Evolutionary conservation across 805 yeast genomes (phyloP).

Genomic region (Jamesozyma jinghongensis): DNA sequence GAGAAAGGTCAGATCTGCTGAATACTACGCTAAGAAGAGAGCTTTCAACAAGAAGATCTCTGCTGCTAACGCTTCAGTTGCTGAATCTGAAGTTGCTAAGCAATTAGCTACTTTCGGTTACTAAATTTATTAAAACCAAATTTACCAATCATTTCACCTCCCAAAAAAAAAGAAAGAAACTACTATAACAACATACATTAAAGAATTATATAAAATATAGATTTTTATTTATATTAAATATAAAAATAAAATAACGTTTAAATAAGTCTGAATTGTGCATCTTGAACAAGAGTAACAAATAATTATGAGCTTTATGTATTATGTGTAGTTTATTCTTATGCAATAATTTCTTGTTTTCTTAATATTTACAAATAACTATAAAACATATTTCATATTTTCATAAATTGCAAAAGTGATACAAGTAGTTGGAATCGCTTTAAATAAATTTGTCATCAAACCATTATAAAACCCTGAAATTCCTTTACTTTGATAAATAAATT

Average conservation of each 20-base stretch:
- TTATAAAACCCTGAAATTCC: slow-evolving; percentile 70
- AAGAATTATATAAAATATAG: too few relatives aligned
- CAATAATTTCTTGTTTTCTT: too few relatives aligned
- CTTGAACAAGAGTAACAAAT: background rate
- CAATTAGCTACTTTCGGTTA: slow-evolving; percentile 96
- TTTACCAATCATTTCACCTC: too few relatives aligned
- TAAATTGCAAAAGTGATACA: slow-evolving; percentile 83
- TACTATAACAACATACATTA: too few relatives aligned
- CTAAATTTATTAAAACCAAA: slow-evolving; percentile 40
- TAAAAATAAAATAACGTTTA: background rate
- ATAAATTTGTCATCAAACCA: slow-evolving; percentile 68
- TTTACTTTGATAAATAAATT: slow-evolving; percentile 37
- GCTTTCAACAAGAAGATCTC: slow-evolving; percentile 88
- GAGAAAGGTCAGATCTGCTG: slow-evolving; percentile 98
- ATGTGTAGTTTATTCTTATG: too few relatives aligned
- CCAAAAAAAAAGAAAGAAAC: too few relatives aligned
- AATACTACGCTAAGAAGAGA: slow-evolving; percentile 97
- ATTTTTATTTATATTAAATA: too few relatives aligned
- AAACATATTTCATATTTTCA: slow-evolving; percentile 43
- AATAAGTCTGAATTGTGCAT: background rate
- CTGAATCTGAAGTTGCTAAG: slow-evolving; percentile 83
- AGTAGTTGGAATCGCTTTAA: slow-evolving; percentile 87
- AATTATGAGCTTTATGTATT: too few relatives aligned
- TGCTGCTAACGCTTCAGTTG: slow-evolving; percentile 79
- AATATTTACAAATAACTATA: slow-evolving; percentile 5